phyloP scores from a whole-genome alignment of 768 basidiomycete species.

The Agaricus subrufescens region DNA sequence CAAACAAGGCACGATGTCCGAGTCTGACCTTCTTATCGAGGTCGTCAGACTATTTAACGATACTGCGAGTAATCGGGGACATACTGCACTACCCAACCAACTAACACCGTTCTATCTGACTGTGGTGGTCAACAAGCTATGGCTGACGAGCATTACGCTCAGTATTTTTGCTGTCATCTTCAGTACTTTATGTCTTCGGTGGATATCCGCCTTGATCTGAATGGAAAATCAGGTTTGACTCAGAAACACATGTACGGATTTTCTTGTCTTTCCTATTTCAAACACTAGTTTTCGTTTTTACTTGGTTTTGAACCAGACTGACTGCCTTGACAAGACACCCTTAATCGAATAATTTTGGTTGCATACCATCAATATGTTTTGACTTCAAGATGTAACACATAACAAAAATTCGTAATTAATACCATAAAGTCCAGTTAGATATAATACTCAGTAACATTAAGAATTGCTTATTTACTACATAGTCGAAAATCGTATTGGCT shows the following conservation, averaged over 20 bases:
- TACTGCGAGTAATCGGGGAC: not conserved
- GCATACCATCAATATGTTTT: too few species aligned
- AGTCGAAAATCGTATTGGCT: not conserved
- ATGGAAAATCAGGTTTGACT: not conserved
- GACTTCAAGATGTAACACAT: too few species aligned
- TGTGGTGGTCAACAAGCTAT: not conserved
- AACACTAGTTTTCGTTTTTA: too few species aligned
- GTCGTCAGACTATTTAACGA: not conserved
- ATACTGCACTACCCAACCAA: too few species aligned
- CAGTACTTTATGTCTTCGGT: slow-evolving; percentile 1
- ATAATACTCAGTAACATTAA: too few species aligned
- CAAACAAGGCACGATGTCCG: slow-evolving; percentile 1
- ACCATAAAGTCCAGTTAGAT: too few species aligned
- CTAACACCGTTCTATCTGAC: not conserved
- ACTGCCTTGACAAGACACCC: too few species aligned
- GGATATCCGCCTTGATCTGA: not conserved
- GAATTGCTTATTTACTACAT: too few species aligned
- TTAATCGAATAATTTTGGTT: too few species aligned
- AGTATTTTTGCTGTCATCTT: not conserved
- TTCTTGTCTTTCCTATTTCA: too few species aligned
- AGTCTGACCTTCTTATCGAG: not conserved
- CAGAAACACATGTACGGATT: not conserved
- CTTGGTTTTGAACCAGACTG: too few species aligned
- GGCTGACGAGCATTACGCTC: slow-evolving; percentile 4
- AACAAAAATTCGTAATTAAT: too few species aligned